Base-by-base conservation (phyloP, 768 basidiomycete genomes). In the Panaeolus cyanescens region DNA sequence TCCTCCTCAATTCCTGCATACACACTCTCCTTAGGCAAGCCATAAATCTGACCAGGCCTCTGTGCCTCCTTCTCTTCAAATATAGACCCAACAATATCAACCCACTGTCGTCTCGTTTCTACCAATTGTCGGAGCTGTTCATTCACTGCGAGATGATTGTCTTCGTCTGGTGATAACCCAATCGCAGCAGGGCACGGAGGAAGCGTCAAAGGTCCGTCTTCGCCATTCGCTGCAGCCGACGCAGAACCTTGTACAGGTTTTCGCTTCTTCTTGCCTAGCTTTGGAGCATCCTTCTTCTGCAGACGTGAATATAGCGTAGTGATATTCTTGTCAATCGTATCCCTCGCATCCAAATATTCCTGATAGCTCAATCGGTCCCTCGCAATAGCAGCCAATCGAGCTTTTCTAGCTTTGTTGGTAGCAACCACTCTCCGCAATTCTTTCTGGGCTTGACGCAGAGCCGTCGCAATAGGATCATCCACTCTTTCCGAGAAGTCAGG, bases 391-490 rank as follows among this genome's bases (percentile, higher is more conserved):
- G 82, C 82, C 2, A 99, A 83, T 3, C 91, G 87, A 31, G 76
- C 74, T 71, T 91, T 91, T 12, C 96, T 89, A 3, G 86, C 85
- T 67, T 95, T 93, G 80, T 99, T 99, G 60, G 87, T 82, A 8
- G 88, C 83, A 2, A 91, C 80, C 54, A 98, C 91, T 5, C 77
- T 78, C 9, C 90, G 86, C 5, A 99, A 83, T 65, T 94, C 87
- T 13, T 83, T 77, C 71, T 99, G 97, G 17, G 93, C 92, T 40
- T 93, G 89, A 2, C 96, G 90, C 1, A 99, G 84, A 1, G 93
- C 91, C 1, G 92, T 88, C 7, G 95, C 90, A 54, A 99, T 92
- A 32, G 96, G 95, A 73, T 99, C 97, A 71, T 99, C 96, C 34
- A 95, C 90, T 62, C 90, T 87, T 45, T 87, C 82, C 22, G 85